Evolutionary conservation across 225 moss, liverwort and hornwort species (phyloP), one percentile per base, ranked within the genome.

Genomic region (Rhytidiadelphus loreus): DNA sequence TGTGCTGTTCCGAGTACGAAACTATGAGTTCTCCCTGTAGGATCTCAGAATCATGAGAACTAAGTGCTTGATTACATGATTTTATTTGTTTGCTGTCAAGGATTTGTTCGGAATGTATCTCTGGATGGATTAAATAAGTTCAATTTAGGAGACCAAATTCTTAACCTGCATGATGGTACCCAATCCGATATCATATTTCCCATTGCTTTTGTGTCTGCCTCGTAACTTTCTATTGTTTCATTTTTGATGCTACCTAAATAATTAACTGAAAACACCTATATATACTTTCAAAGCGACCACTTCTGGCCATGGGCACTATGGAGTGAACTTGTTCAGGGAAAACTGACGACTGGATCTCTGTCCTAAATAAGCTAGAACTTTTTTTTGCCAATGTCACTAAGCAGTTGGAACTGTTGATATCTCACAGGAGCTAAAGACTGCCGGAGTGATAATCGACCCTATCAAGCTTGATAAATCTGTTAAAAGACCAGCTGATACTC

Each of bases 401-500:
- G n/a, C n/a, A n/a, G n/a, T n/a, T n/a, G n/a, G n/a, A n/a, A n/a
- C 56, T 87, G 82, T 83, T 46, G 81, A 82, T 57, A 72, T 88
- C 48, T 50, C 90, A 85, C 95, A 98, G 98, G 95, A 93, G 90
- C 87, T 98, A 59, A 94, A 94, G 86, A 93, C 93, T 93, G 94
- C 97, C 30, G 98, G 98, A 90, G 89, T 93, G 30, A 96, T 96
- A 55, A 98, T 98, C 80, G 95, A 97, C 80, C 98, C 98, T 13
- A 95, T 97, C 78, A 93, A 95, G 88, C 70, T 89, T 84, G 91
- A 94, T 59, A 92, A 90, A 58, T 92, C 93, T 59, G 89, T 82
- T 30, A 90, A 94, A 82, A 87, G 92, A 87, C 92, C 89, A 81
- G 82, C 86, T 65, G 90, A 90, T 82, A 58, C 35, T 66, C 64